Percentiles rank a stretch among this genome's conserved stretches.
Conservation (phyloP, 2,329 filamentous ascomycete species). For the Bipolaris oryzae region DNA sequence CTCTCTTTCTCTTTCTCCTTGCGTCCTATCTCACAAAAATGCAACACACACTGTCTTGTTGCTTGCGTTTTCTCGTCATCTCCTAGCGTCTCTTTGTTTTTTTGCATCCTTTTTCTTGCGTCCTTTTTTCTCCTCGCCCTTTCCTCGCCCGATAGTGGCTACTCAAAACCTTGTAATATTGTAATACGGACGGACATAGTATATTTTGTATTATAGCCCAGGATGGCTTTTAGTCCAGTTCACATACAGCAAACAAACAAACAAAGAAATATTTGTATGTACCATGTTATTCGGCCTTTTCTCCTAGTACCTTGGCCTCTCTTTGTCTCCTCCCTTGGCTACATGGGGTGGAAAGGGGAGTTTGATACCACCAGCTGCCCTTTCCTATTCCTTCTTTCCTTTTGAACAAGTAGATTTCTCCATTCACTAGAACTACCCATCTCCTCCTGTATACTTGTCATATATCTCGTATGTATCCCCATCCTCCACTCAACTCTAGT, state of each 20-base stretch:
- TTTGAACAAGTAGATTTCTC: neutral
- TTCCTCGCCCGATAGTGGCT: neutral
- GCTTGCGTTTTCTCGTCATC: constrained; percentile 1
- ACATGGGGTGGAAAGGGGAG: neutral
- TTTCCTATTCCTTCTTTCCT: too few relatives aligned
- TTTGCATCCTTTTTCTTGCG: neutral
- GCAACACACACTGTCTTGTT: neutral
- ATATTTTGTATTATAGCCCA: neutral
- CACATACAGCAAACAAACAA: too few relatives aligned
- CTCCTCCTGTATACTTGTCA: neutral
- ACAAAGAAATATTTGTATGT: too few relatives aligned
- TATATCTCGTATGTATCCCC: neutral
- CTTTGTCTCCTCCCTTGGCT: neutral
- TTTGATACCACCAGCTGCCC: constrained; percentile 1
- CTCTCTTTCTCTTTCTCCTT: constrained; percentile 7
- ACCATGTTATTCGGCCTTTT: too few relatives aligned
- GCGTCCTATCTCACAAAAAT: constrained; percentile 1
- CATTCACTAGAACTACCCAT: neutral
- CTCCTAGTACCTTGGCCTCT: constrained; percentile 1
- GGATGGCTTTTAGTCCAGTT: constrained; percentile 8
- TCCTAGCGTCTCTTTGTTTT: constrained; percentile 5
- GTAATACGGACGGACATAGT: constrained; percentile 4
- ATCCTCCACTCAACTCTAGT: neutral
- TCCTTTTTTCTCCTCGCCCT: neutral
- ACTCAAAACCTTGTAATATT: neutral